A percentile compares a stretch with the other conserved stretches of the same genome.
These are phyloP conservation scores for Rhodosporidiobolus sp. DNA, from an alignment of 768 basidiomycete species.

Conservation along the genomic window DNA sequence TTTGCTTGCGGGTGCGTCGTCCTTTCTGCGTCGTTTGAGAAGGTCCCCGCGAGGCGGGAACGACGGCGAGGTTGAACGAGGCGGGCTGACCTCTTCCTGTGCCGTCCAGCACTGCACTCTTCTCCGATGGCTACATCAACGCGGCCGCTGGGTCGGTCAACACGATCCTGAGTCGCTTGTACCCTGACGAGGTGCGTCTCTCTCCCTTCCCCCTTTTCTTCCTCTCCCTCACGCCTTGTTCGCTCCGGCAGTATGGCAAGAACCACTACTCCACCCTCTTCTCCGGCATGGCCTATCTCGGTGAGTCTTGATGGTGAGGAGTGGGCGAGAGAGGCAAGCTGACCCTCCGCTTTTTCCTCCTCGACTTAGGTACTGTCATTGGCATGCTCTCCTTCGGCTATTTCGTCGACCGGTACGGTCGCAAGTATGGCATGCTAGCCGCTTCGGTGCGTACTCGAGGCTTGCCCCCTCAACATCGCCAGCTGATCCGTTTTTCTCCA, in stretches of 20 bases:
- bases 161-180: slow-evolving; percentile 63
- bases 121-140: slow-evolving; percentile 14
- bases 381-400: slow-evolving; percentile 72
- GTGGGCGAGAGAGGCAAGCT: too few species aligned
- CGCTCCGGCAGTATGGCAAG: slow-evolving; percentile 50
- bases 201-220: too few species aligned
- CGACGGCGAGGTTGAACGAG: not conserved
- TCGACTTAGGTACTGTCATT: slow-evolving; percentile 67
- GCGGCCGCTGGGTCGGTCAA: slow-evolving; percentile 19
- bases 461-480: not conserved
- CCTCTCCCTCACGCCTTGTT: too few species aligned
- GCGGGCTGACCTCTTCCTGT: not conserved
- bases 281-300: slow-evolving; percentile 69
- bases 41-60: not conserved
- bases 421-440: slow-evolving; percentile 79
- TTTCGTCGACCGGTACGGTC: slow-evolving; percentile 43
- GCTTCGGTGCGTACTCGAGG: too few species aligned
- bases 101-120: not conserved
- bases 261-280: slow-evolving; percentile 58
- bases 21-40: not conserved
- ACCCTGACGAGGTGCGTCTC: slow-evolving; percentile 58
- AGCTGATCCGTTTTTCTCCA: slow-evolving; percentile 17
- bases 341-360: not conserved
- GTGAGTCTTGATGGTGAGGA: too few species aligned
- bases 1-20: slow-evolving; percentile 29